A percentile compares a stretch with the other conserved stretches of the same genome.
Evolutionary conservation across 1,139 yeast species (phyloP).

Genomic region (Blastobotrys ciferrii): DNA sequence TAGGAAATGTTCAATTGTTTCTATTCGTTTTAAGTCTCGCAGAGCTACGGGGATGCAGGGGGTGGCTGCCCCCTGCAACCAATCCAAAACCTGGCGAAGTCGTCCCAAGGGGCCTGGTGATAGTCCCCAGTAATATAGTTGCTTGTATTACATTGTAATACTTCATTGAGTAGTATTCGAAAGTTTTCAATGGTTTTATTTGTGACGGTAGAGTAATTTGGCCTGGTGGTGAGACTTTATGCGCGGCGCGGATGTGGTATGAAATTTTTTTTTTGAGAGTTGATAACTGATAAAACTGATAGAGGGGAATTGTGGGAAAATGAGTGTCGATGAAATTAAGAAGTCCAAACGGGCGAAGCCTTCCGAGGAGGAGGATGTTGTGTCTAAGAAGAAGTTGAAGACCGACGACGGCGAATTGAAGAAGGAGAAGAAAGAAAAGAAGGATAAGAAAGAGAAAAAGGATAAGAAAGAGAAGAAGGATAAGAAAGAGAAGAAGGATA

Average conservation of each 20-base stretch:
- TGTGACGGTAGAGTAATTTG: too few relatives aligned
- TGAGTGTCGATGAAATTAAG: conserved; percentile 19
- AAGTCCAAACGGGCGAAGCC: conserved; percentile 24
- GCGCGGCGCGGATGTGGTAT: not conserved
- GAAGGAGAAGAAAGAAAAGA: conserved; percentile 44
- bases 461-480: conserved; percentile 50
- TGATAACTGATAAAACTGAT: conserved; percentile 8
- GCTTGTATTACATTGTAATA: too few relatives aligned
- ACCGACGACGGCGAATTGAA: conserved; percentile 29
- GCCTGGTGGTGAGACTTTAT: too few relatives aligned
- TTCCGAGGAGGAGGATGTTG: conserved; percentile 25
- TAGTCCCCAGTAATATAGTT: too few relatives aligned
- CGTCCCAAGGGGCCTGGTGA: too few relatives aligned
- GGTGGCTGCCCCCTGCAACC: too few relatives aligned
- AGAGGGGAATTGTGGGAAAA: conserved; percentile 15
- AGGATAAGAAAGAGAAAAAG: conserved; percentile 41
- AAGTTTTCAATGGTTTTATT: too few relatives aligned
- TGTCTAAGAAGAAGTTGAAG: conserved; percentile 27
- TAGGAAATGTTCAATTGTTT: too few relatives aligned
- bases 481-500: conserved; percentile 38
- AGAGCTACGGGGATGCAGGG: too few relatives aligned
- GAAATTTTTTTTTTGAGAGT: conserved; percentile 11
- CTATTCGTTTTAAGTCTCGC: too few relatives aligned
- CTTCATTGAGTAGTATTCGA: too few relatives aligned
- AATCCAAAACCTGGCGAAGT: too few relatives aligned